Percentiles rank a stretch among this genome's conserved stretches.
phyloP scores from a whole-genome alignment of 208 protist genomes.

The Crithidia mellificae region DNA sequence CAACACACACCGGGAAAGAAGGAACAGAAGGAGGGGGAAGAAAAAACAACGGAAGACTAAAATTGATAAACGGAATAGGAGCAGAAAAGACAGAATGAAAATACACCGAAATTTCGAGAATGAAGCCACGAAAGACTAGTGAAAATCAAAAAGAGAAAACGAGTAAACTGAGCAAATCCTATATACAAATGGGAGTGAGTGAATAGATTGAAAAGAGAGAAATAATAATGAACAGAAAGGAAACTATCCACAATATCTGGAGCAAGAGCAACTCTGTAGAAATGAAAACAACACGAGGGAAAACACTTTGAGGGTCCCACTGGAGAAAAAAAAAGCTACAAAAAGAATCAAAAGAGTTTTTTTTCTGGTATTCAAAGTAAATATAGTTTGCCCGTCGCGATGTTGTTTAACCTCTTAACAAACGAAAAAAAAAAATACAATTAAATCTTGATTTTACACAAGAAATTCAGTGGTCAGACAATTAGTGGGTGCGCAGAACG shows the following conservation, averaged over 20 bases:
- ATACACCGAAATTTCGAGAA: not conserved
- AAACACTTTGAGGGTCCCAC: not conserved
- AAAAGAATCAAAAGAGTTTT: not conserved
- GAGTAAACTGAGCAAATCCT: not conserved
- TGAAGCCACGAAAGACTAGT: too few species aligned
- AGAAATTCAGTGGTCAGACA: too few species aligned
- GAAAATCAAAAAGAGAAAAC: slow-evolving; percentile 3
- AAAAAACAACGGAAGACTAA: too few species aligned
- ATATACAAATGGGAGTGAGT: slow-evolving; percentile 1
- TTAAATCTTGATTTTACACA: too few species aligned
- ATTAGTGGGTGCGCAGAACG: too few species aligned
- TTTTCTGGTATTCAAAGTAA: too few species aligned
- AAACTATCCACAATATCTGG: not conserved
- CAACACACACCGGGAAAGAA: not conserved
- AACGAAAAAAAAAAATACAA: too few species aligned
- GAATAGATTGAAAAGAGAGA: not conserved
- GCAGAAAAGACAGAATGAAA: not conserved
- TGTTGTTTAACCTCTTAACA: too few species aligned
- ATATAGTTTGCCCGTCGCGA: too few species aligned
- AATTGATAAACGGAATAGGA: too few species aligned
- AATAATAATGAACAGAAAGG: not conserved
- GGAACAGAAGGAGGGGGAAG: not conserved
- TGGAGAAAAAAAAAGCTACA: slow-evolving; percentile 1
- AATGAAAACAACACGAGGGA: not conserved
- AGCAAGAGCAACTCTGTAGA: not conserved